Base-by-base conservation (phyloP, 2,329 filamentous ascomycete genomes). In the Zymoseptoria ardabiliae region DNA sequence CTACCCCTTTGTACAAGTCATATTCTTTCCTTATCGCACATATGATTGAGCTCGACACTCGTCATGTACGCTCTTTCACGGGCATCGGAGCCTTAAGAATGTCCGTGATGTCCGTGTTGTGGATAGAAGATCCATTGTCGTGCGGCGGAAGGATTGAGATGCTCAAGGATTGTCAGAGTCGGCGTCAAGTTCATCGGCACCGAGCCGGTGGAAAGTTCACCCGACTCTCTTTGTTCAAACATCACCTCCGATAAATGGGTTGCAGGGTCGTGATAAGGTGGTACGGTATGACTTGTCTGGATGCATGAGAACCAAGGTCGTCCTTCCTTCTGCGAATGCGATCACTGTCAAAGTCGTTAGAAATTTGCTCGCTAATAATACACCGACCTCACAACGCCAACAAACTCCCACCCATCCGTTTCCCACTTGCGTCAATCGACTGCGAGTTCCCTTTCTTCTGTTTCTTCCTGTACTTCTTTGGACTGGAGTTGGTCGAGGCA, bases 331-430 rank as follows among this genome's bases (percentile, higher is more conserved):
- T 20, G 23, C 20, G 10, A 51, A 5, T 22, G 13, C 20, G 50
- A 13, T 22, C 20, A 51, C 6, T 10, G 50, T 23, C 48, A 51
- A 21, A 21, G 11, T 51, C 19, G 45, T n/a, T 50, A 50, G 20
- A n/a, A 50, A n/a, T 21, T 23, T 3, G 13, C 13, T 51, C 50
- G 50, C 8, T 51, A 51, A 5, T n/a, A 10, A 21, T 51, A 51
- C 19, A 51, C 50, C 17, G 3, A 25, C 51, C 20, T 20, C 61
- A 63, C 53, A 57, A 56, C 17, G 61, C 64, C 50, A 63, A 55
- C 10, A 63, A 61, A 57, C 64, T 65, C 53, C 62, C 63, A 22
- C 57, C 25, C 51, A 58, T 58, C 50, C 55, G 58, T 55, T 50
- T 30, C 13, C 30, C 57, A 23, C 23, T 50, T 13, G 48, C 54